Conservation (phyloP, 2,329 filamentous ascomycete species). For the Zasmidium cellare region DNA sequence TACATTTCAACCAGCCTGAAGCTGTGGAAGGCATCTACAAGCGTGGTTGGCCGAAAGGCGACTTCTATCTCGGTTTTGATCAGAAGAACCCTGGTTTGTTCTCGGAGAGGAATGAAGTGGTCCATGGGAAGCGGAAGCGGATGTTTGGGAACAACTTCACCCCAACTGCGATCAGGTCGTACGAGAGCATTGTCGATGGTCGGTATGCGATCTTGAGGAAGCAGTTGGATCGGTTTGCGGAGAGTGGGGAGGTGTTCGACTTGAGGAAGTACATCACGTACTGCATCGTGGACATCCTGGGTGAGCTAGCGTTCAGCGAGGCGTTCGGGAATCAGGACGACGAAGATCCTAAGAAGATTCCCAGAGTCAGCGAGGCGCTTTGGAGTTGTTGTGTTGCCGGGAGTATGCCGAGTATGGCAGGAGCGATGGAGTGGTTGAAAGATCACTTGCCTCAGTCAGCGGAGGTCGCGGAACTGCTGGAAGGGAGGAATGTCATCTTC, state of each 20-base stretch:
- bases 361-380: constrained; percentile 1
- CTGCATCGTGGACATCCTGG: constrained; percentile 7
- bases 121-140: constrained; percentile 2
- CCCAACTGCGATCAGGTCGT: background rate
- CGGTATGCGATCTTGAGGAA: background rate
- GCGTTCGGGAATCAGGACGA: constrained; percentile 3
- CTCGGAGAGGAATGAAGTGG: background rate
- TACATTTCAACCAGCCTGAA: background rate
- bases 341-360: constrained; percentile 7
- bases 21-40: constrained; percentile 5
- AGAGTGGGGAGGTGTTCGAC: constrained; percentile 1
- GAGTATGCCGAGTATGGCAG: background rate
- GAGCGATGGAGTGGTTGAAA: constrained; percentile 2
- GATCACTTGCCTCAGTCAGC: background rate
- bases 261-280: constrained; percentile 3
- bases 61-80: constrained; percentile 4
- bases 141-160: constrained; percentile 1
- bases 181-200: constrained; percentile 6
- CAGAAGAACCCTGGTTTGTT: background rate
- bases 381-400: background rate
- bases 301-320: constrained; percentile 3
- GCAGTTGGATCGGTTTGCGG: constrained; percentile 1
- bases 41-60: constrained; percentile 3
- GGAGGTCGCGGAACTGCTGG: background rate
- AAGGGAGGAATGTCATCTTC: background rate